Percentiles rank a stretch among this genome's conserved stretches.
These are phyloP conservation scores for Symbiodinium natans DNA, from an alignment of 73 alveolate genomes.

Conservation along the genomic window DNA sequence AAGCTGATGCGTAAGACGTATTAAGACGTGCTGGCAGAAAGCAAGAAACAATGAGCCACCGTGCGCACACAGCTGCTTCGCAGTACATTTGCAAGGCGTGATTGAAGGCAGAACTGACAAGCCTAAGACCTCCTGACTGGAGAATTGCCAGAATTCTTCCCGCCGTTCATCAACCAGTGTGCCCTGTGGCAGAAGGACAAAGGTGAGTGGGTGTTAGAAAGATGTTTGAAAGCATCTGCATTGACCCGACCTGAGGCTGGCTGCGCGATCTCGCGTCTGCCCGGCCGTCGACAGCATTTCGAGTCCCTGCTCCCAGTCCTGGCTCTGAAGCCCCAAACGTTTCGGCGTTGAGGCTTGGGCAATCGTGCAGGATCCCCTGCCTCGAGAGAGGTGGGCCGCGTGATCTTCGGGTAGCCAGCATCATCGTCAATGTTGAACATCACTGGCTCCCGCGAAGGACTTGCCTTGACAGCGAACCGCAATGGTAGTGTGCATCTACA, in stretches of 20 bases:
- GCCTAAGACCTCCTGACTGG: slow-evolving; percentile 16
- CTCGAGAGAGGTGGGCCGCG: slow-evolving; percentile 90
- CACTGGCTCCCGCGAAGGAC: slow-evolving; percentile 79
- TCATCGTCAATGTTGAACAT: slow-evolving; percentile 76
- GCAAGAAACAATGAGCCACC: no score
- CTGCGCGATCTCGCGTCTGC: slow-evolving; percentile 85
- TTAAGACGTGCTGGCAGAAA: not conserved
- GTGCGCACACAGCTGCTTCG: not conserved
- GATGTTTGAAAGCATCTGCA: not conserved
- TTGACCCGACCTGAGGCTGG: slow-evolving; percentile 69
- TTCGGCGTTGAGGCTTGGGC: no score
- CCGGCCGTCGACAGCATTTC: slow-evolving; percentile 73
- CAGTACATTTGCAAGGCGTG: not conserved
- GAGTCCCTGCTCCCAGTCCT: slow-evolving; percentile 90
- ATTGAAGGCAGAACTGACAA: not conserved
- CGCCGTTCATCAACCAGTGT: slow-evolving; percentile 80
- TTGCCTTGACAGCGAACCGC: slow-evolving; percentile 10
- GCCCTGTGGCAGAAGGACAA: slow-evolving; percentile 33
- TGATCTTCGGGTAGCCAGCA: slow-evolving; percentile 42
- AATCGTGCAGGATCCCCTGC: no score
- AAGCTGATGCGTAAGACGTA: not conserved
- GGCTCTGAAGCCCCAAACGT: not conserved
- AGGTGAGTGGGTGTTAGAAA: not conserved
- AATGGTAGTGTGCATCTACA: no score
- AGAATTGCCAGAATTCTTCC: slow-evolving; percentile 73